phyloP scores from a whole-genome alignment of 2,329 filamentous ascomycete genomes.

The Colletotrichum truncatum region DNA sequence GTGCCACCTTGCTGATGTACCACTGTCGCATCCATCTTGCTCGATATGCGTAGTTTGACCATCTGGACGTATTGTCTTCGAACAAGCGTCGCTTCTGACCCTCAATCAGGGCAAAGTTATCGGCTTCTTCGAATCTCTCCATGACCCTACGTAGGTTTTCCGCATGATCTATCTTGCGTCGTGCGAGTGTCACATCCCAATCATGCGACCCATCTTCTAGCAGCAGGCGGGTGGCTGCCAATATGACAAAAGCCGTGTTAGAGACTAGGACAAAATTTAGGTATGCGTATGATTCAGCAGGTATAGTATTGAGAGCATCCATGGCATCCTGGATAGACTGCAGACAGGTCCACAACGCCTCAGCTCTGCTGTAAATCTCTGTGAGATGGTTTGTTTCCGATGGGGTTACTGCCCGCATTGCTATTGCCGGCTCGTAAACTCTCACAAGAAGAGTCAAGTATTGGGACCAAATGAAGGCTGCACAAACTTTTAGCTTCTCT shows the following conservation, averaged over 20 bases:
- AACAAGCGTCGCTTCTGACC: slow-evolving; percentile 37
- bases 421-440: slow-evolving; percentile 48
- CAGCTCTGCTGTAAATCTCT: slow-evolving; percentile 39
- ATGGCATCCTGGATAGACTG: slow-evolving; percentile 39
- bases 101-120: slow-evolving; percentile 34
- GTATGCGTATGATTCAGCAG: slow-evolving; percentile 36
- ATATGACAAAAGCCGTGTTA: slow-evolving; percentile 44
- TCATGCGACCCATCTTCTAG: slow-evolving; percentile 43
- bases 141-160: slow-evolving; percentile 37
- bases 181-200: slow-evolving; percentile 46
- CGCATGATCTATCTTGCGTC: slow-evolving; percentile 44
- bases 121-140: slow-evolving; percentile 42
- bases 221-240: slow-evolving; percentile 46
- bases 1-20: slow-evolving; percentile 38
- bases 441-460: slow-evolving; percentile 44
- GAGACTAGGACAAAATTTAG: slow-evolving; percentile 41
- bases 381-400: slow-evolving; percentile 25
- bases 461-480: slow-evolving; percentile 45
- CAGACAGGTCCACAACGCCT: slow-evolving; percentile 48
- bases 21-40: slow-evolving; percentile 51
- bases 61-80: slow-evolving; percentile 40
- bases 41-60: slow-evolving; percentile 45
- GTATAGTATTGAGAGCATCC: slow-evolving; percentile 36
- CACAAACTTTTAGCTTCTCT: neutral
- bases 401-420: slow-evolving; percentile 34